phyloP scores from a whole-genome alignment of 2,329 filamentous ascomycete genomes.

The Knufia petricola region DNA sequence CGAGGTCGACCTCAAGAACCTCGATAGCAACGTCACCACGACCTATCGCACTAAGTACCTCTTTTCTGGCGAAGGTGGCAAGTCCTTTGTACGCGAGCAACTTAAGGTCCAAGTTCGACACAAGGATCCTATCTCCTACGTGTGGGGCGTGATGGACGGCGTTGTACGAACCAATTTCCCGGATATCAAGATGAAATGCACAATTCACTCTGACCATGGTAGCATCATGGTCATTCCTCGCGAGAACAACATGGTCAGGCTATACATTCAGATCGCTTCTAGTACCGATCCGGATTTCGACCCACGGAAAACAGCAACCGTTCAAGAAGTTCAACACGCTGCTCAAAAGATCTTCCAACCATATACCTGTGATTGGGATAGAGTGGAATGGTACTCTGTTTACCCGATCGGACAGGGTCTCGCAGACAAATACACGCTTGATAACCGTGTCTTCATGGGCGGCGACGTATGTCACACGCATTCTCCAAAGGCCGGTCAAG shows the following conservation, averaged over 20 bases:
- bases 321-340: slow-evolving; percentile 47
- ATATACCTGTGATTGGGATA: slow-evolving; percentile 53
- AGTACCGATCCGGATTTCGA: slow-evolving; percentile 53
- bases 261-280: slow-evolving; percentile 50
- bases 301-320: slow-evolving; percentile 50
- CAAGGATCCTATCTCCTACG: slow-evolving; percentile 54
- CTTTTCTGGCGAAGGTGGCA: slow-evolving; percentile 54
- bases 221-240: slow-evolving; percentile 54
- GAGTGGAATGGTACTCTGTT: slow-evolving; percentile 57
- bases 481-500: slow-evolving; percentile 54
- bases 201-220: slow-evolving; percentile 55
- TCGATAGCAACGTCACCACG: slow-evolving; percentile 62
- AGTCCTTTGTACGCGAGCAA: slow-evolving; percentile 51
- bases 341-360: slow-evolving; percentile 52
- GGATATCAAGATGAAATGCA: slow-evolving; percentile 57
- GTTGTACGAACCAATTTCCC: slow-evolving; percentile 55
- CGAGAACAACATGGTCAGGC: slow-evolving; percentile 41
- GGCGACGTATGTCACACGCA: slow-evolving; percentile 58
- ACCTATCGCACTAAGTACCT: slow-evolving; percentile 54
- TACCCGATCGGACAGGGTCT: slow-evolving; percentile 59
- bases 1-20: slow-evolving; percentile 64
- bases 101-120: slow-evolving; percentile 58
- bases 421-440: slow-evolving; percentile 54
- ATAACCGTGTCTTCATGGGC: slow-evolving; percentile 57
- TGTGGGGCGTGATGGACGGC: slow-evolving; percentile 60